Conservation (phyloP, 345 rosid species). For the Salix viminalis region DNA sequence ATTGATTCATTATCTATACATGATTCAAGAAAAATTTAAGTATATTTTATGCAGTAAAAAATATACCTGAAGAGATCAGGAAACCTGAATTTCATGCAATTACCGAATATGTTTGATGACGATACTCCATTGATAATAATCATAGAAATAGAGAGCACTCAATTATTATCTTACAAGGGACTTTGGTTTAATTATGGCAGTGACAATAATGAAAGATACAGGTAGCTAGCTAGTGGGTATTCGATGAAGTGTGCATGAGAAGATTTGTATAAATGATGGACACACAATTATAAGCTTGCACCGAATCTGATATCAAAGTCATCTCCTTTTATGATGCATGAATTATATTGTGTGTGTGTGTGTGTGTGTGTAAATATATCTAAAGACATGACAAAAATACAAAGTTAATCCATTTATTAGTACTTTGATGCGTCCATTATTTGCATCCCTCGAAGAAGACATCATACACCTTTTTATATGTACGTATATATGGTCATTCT, state of each 20-base stretch:
- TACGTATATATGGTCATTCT: neutral
- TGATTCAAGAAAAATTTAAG: neutral
- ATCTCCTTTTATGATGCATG: slow-evolving; percentile 1
- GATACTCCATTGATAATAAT: neutral
- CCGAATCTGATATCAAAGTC: neutral
- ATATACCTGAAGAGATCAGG: neutral
- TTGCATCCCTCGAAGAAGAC: neutral
- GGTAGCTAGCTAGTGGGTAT: slow-evolving; percentile 16
- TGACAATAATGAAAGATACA: slow-evolving; percentile 17
- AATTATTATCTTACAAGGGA: slow-evolving; percentile 6
- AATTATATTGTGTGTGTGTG: too few species aligned
- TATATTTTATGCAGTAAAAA: neutral
- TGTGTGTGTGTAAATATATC: too few species aligned
- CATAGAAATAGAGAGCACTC: neutral
- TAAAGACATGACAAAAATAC: neutral
- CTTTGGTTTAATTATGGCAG: neutral
- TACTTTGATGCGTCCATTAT: neutral
- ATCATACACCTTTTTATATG: neutral
- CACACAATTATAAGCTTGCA: neutral
- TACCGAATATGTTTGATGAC: neutral
- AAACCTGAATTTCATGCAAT: neutral
- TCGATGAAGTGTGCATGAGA: slow-evolving; percentile 35
- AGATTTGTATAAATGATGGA: slow-evolving; percentile 28
- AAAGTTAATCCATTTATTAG: neutral
- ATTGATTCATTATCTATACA: neutral